Evolutionary conservation across 176 grass and related monocot species (phyloP), one percentile per base, ranked within the genome.

Genomic region (Saccharum spontaneum): DNA sequence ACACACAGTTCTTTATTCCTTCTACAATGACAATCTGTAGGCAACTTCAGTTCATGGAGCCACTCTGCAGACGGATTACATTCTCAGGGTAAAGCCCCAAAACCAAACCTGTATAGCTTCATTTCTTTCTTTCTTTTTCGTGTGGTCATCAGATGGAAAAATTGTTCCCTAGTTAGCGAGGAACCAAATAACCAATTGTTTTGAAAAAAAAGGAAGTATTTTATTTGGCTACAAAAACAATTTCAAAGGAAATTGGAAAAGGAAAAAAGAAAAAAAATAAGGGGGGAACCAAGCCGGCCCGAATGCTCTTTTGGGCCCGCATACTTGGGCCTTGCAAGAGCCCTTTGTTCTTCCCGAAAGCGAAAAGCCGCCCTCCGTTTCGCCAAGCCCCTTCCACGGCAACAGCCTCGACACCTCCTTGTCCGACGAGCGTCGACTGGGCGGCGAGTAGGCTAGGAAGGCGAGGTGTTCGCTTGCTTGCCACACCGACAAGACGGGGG

Each of bases 1-100:
- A 30, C 26, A 17, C 18, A 52, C 10, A 22, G 69, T 85, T 39
- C 9, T 73, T 46, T 23, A 28, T n/a, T 49, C 26, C 6, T 2
- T 10, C 43, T 44, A 10, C 15, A 8, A 64, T 26, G 34, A 69
- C 23, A 1, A 57, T 83, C 65, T 78, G 6, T 40, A 95, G 91
- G 95, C 95, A 37, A 97, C 95, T 59, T 92, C 92, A 8, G 94
- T 97, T 41, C 88, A 97, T 86, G 95, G 95, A 78, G 88, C 90
- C 85, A 97, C 92, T 43, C 95, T 97, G 49, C 95, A 94, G 84
- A 90, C 90, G 18, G 95, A 97, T 13, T 97, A 97, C 82, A 93
- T 94, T 52, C 88, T 97, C 11, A 91, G 90, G 85, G 95, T 97
- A 88, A 74, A 57, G 36, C 60, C 62, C 24, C 12, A 0, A 30